These are phyloP conservation scores for Wickerhamiella cacticola DNA, from an alignment of 805 yeast genomes.

Conservation along the genomic window DNA sequence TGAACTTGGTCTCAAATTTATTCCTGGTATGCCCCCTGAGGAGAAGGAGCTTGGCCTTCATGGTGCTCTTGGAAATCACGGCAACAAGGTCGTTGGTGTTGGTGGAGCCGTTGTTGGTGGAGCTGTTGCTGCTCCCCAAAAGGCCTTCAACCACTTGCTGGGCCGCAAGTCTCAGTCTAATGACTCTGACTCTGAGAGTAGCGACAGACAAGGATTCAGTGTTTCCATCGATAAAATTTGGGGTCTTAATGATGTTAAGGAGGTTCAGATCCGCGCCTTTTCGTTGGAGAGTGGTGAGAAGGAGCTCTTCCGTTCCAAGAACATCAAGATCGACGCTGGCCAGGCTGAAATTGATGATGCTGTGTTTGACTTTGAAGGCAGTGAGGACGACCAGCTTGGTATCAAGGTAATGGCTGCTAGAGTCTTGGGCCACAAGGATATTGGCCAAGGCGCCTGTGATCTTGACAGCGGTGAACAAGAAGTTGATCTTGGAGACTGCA, in stretches of 20 bases:
- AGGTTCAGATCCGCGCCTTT: slow-evolving; percentile 40
- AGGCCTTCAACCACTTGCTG: slow-evolving; percentile 35
- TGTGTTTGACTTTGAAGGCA: slow-evolving; percentile 52
- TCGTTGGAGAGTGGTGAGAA: slow-evolving; percentile 30
- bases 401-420: slow-evolving; percentile 57
- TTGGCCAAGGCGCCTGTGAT: slow-evolving; percentile 47
- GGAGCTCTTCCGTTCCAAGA: slow-evolving; percentile 54
- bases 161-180: slow-evolving; percentile 24
- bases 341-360: slow-evolving; percentile 35
- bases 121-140: slow-evolving; percentile 29
- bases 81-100: slow-evolving; percentile 37
- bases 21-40: slow-evolving; percentile 39
- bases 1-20: slow-evolving; percentile 47
- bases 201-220: slow-evolving; percentile 12
- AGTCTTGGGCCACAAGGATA: slow-evolving; percentile 52
- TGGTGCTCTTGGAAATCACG: slow-evolving; percentile 24
- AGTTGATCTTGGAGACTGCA: slow-evolving; percentile 21
- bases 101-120: slow-evolving; percentile 37
- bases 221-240: slow-evolving; percentile 18
- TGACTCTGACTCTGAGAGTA: slow-evolving; percentile 17
- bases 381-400: slow-evolving; percentile 45
- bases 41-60: slow-evolving; percentile 21
- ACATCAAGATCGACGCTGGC: slow-evolving; percentile 40
- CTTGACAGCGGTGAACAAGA: slow-evolving; percentile 29
- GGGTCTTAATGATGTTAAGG: slow-evolving; percentile 22